Percentiles rank a stretch among this genome's conserved stretches.
These are phyloP conservation scores for Schizosaccharomyces pombe DNA, from an alignment of 805 yeast genomes.

Conservation along the genomic window DNA sequence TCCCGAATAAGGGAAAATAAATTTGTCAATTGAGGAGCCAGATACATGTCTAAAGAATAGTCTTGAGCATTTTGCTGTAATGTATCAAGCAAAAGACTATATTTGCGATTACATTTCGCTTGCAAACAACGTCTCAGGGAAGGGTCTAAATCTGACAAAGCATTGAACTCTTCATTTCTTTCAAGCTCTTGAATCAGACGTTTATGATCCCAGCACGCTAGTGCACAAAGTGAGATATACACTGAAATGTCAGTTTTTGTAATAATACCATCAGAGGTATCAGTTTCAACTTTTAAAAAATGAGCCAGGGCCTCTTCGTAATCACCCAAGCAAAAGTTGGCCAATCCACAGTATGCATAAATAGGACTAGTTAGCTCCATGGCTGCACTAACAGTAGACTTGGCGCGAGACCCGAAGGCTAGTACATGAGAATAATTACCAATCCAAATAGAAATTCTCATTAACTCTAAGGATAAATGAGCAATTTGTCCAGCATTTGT, in stretches of 20 bases:
- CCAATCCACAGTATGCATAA: constrained; percentile 1
- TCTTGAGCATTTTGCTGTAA: background rate
- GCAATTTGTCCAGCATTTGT: background rate
- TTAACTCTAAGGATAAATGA: background rate
- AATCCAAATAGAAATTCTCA: background rate
- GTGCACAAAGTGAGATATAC: background rate
- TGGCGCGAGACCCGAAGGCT: background rate
- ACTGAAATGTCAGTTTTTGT: background rate
- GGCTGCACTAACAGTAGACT: background rate
- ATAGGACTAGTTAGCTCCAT: background rate
- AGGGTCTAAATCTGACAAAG: background rate
- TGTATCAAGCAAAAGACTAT: background rate
- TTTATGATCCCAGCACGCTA: background rate
- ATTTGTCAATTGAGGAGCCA: background rate
- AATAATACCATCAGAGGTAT: background rate
- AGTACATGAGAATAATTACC: constrained; percentile 1
- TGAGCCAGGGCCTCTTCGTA: background rate
- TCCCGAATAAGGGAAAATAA: background rate
- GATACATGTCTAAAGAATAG: background rate
- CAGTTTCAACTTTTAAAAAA: background rate
- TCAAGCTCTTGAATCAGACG: background rate
- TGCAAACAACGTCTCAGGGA: background rate
- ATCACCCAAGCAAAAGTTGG: background rate
- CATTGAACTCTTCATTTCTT: background rate
- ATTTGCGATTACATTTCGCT: background rate